Conservation (phyloP, 2,329 filamentous ascomycete genomes). For the Myriosclerotinia curreyana region DNA sequence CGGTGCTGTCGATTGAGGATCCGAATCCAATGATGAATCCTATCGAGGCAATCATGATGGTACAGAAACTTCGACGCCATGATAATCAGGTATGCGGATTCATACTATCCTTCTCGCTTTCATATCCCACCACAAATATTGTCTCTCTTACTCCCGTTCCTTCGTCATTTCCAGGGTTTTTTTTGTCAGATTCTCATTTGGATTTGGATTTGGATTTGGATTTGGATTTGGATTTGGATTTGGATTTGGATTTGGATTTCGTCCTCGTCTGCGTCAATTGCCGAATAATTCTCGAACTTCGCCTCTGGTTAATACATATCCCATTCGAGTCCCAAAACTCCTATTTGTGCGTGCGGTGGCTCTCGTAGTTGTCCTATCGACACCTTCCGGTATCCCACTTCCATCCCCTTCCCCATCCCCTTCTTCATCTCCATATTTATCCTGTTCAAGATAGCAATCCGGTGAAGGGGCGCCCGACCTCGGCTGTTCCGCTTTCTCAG, state of each 20-base stretch:
- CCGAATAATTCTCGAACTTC: not conserved
- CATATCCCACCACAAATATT: not conserved
- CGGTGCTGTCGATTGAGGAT: slow-evolving; percentile 52
- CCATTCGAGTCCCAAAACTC: not conserved
- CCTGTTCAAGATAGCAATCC: not conserved
- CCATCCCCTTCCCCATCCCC: not conserved
- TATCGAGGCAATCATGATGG: not conserved
- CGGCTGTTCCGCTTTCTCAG: slow-evolving; percentile 20
- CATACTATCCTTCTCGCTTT: not conserved
- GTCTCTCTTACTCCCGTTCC: not conserved
- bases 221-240: not conserved
- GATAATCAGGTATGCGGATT: not conserved
- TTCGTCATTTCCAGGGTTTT: too few relatives aligned
- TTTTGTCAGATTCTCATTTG: too few relatives aligned
- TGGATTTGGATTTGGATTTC: not conserved
- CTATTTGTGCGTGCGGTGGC: not conserved
- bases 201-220: not conserved
- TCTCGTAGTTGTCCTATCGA: not conserved
- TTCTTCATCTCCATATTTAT: not conserved
- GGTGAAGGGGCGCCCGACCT: not conserved
- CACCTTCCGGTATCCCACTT: not conserved
- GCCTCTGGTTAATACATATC: not conserved
- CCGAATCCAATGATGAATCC: slow-evolving; percentile 49
- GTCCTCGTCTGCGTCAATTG: not conserved
- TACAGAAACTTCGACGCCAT: not conserved